Conservation (phyloP, 352 stramenopile genomes). For the Phytophthora fragariaefolia region DNA sequence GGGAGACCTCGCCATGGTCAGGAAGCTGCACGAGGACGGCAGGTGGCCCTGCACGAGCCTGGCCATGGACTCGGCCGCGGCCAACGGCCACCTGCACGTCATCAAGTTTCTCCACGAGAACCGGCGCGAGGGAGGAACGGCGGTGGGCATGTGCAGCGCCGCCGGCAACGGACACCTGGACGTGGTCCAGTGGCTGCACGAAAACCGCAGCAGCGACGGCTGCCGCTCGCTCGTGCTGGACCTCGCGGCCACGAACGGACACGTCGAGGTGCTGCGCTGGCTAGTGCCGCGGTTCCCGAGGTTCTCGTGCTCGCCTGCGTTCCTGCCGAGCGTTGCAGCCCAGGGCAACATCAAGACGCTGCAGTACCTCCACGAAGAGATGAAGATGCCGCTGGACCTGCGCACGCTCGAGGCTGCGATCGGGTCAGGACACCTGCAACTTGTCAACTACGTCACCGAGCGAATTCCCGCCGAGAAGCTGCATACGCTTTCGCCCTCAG, state of each 20-base stretch:
- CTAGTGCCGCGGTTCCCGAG: slow-evolving; percentile 39
- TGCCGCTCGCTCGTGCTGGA: slow-evolving; percentile 52
- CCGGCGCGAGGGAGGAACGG: slow-evolving; percentile 46
- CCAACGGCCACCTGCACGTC: slow-evolving; percentile 45
- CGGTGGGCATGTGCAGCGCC: slow-evolving; percentile 44
- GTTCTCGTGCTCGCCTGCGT: slow-evolving; percentile 43
- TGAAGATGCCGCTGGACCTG: slow-evolving; percentile 35
- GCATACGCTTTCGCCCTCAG: slow-evolving; percentile 13
- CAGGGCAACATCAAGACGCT: slow-evolving; percentile 47
- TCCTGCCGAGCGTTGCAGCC: slow-evolving; percentile 40
- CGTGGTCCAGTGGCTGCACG: slow-evolving; percentile 46
- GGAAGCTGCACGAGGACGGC: slow-evolving; percentile 38
- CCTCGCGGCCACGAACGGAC: slow-evolving; percentile 51
- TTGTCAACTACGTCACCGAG: slow-evolving; percentile 41
- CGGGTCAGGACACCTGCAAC: slow-evolving; percentile 35
- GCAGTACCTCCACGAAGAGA: slow-evolving; percentile 38
- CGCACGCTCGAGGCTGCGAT: slow-evolving; percentile 46
- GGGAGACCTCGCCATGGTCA: slow-evolving; percentile 45
- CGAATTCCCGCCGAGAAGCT: slow-evolving; percentile 22
- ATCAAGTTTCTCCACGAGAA: slow-evolving; percentile 51
- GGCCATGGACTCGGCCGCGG: slow-evolving; percentile 50
- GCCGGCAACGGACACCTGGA: slow-evolving; percentile 47
- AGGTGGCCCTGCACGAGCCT: slow-evolving; percentile 45
- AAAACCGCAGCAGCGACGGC: slow-evolving; percentile 41
- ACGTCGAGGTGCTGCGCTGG: slow-evolving; percentile 57